Evolutionary conservation across 164 flowering plant species (phyloP), one percentile per base, ranked within the genome.

Genomic region (Tetrastigma voinierianum): DNA sequence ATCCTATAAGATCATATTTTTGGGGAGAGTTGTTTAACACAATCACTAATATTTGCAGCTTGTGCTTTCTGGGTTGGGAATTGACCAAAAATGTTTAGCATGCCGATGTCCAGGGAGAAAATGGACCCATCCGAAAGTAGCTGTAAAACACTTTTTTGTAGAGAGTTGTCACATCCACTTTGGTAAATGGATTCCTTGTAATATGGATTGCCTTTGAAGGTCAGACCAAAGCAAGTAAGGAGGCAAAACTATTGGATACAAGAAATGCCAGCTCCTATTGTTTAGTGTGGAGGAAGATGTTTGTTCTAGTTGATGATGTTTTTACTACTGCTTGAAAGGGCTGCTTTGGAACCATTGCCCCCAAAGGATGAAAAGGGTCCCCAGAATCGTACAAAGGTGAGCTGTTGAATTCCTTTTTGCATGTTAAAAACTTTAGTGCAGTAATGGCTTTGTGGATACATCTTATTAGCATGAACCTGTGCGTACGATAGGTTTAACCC

Each of bases 331-430:
- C 87, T 93, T 62, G 91, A 91, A 81, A 87, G 97, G 77, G 97
- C 90, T 80, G 87, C 90, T 45, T 17, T 86, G 70, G 98, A 91
- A 67, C 95, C 96, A 4, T 80, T 93, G 72, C 98, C 98, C 59
- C 97, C 96, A 52, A 93, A 91, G 81, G 97, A 91, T 76, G 98
- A 90, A 43, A 93, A 93, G 74, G 97, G 95, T 71, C 98, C 97
- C 66, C 98, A 93, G 58, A 93, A 88, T 69, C 97, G 98, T 53
- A 90, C 87, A 2, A 91, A 93, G 90, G 98, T 90, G 59, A 73
- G 82, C 55, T 59, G 17, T 43, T 19, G 10, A 12, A 40, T n/a
- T n/a, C n/a, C n/a, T n/a, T n/a, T n/a, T n/a, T 8, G 2, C 49
- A n/a, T 16, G 14, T 48, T 5, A 23, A 32, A 32, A 32, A 4